A percentile compares a stretch with the other conserved stretches of the same genome.
phyloP scores from a whole-genome alignment of 352 stramenopile genomes.

The Globisporangium apiculatum region DNA sequence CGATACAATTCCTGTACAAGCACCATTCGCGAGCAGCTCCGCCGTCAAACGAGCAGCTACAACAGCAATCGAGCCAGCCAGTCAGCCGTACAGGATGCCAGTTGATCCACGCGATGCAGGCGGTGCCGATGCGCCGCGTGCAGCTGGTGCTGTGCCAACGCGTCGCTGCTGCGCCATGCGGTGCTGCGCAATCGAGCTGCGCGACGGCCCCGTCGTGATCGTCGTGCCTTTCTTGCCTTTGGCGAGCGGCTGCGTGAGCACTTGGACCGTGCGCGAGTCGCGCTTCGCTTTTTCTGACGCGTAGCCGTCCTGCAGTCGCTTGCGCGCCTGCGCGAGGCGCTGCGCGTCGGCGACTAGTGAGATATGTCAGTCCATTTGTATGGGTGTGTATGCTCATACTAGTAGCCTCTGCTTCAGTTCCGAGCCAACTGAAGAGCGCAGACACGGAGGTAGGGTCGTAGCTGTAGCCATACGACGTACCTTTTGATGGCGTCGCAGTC shows the following conservation, averaged over 20 bases:
- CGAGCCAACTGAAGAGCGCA: background rate
- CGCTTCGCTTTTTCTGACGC: slow-evolving; percentile 60
- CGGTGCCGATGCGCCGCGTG: slow-evolving; percentile 5
- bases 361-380: background rate
- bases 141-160: slow-evolving; percentile 10
- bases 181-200: slow-evolving; percentile 38
- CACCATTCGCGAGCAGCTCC: background rate
- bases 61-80: background rate
- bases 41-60: background rate
- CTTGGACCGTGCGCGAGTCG: slow-evolving; percentile 66
- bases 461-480: background rate
- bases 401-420: too few relatives aligned
- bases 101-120: background rate
- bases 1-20: too few relatives aligned
- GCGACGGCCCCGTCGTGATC: slow-evolving; percentile 53
- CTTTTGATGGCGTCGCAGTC: slow-evolving; percentile 3
- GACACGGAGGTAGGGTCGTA: background rate
- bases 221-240: slow-evolving; percentile 48
- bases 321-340: slow-evolving; percentile 59
- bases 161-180: slow-evolving; percentile 30
- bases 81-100: background rate
- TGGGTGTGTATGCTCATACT: background rate
- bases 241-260: slow-evolving; percentile 48
- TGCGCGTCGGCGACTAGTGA: slow-evolving; percentile 23
- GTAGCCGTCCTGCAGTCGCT: slow-evolving; percentile 72